Percentiles rank a stretch among this genome's conserved stretches.
Conservation (phyloP, 306 rosid species). For the Cucumis cinereus region DNA sequence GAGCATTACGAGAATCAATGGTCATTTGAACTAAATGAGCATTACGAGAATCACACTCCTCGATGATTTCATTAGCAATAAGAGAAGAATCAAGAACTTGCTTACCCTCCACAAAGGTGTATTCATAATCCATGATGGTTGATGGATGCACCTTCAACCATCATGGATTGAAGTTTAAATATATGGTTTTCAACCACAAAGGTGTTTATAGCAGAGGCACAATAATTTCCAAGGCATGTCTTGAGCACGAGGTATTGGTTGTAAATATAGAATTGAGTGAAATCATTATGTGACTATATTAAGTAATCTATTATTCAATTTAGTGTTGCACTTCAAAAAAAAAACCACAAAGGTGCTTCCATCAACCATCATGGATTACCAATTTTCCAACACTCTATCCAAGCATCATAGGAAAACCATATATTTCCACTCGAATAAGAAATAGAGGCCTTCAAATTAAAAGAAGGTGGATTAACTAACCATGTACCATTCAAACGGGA, state of each 20-base stretch:
- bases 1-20: not conserved
- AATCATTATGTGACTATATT: not conserved
- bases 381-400: not conserved
- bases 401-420: not conserved
- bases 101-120: no score
- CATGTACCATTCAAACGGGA: slow-evolving; percentile 13
- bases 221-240: slow-evolving; percentile 4
- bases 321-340: not conserved
- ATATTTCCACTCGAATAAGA: not conserved
- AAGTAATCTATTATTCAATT: not conserved
- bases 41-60: not conserved
- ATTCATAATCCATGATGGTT: no score
- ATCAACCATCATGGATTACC: no score
- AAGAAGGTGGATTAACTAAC: not conserved
- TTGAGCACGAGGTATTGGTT: slow-evolving; percentile 4
- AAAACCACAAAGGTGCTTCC: no score
- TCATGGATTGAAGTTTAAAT: no score
- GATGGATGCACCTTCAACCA: no score
- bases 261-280: slow-evolving; percentile 6
- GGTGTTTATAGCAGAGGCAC: not conserved
- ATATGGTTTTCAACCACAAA: not conserved
- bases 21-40: not conserved
- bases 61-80: no score
- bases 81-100: no score
- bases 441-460: not conserved